Evolutionary conservation across 768 basidiomycete genomes (phyloP).

Genomic region (Tricholoma matsutake): DNA sequence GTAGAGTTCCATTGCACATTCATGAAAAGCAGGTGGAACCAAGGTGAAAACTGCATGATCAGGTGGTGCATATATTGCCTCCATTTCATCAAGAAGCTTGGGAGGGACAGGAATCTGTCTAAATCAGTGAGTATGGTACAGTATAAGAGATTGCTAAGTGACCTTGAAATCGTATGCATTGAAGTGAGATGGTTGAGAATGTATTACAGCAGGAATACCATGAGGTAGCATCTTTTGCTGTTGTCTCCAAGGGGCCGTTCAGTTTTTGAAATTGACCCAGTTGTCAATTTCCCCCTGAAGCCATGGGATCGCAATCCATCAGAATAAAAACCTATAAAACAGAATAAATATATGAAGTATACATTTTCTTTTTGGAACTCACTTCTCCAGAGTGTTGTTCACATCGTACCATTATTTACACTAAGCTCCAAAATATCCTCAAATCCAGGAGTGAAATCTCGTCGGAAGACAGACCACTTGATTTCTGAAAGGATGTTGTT

Average conservation of each 20-base stretch:
- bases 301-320: slow-evolving; percentile 36
- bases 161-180: slow-evolving; percentile 10
- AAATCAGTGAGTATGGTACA: too few species aligned
- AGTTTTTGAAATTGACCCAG: slow-evolving; percentile 18
- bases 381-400: slow-evolving; percentile 22
- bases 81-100: slow-evolving; percentile 5
- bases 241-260: slow-evolving; percentile 14
- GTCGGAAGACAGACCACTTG: slow-evolving; percentile 36
- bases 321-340: slow-evolving; percentile 29
- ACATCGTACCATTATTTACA: slow-evolving; percentile 26
- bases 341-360: neutral
- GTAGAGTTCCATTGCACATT: slow-evolving; percentile 22
- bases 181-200: neutral
- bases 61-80: slow-evolving; percentile 25
- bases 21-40: slow-evolving; percentile 27
- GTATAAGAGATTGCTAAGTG: too few species aligned
- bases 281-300: slow-evolving; percentile 33
- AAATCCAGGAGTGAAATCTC: slow-evolving; percentile 26
- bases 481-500: slow-evolving; percentile 2
- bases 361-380: slow-evolving; percentile 1
- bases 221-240: slow-evolving; percentile 33
- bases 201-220: slow-evolving; percentile 18
- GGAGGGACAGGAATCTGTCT: slow-evolving; percentile 10
- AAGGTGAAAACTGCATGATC: slow-evolving; percentile 33
- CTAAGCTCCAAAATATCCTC: slow-evolving; percentile 31